Conservation (phyloP, 192 early-diverging fungal genomes). For the Gamsiella multidivaricata region DNA sequence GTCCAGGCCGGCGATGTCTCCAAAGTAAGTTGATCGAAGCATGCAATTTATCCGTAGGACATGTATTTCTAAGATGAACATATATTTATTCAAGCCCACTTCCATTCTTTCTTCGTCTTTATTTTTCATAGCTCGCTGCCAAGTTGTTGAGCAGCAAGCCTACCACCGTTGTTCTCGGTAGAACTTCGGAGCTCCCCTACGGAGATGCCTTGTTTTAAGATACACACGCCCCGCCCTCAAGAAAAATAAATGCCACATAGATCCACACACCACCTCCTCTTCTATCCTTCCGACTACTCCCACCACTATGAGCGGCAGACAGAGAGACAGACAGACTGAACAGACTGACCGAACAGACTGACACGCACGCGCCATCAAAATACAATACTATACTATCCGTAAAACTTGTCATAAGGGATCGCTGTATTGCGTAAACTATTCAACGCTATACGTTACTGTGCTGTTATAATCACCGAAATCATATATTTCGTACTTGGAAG, state of each 20-base stretch:
- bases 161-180: conserved; percentile 82
- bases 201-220: conserved; percentile 73
- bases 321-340: no score
- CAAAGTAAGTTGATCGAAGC: conserved; percentile 40
- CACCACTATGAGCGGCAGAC: background rate
- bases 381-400: no score
- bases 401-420: no score
- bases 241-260: conserved; percentile 35
- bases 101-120: conserved; percentile 2
- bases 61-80: no score
- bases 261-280: background rate
- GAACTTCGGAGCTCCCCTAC: conserved; percentile 77
- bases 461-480: no score
- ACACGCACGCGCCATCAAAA: no score
- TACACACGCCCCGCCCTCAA: background rate
- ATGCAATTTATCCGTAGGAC: background rate
- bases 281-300: background rate
- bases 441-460: no score
- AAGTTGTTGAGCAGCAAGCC: conserved; percentile 75
- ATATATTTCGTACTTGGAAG: no score
- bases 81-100: conserved; percentile 9
- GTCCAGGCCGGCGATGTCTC: conserved; percentile 42
- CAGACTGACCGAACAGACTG: no score
- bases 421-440: no score
- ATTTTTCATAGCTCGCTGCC: conserved; percentile 65